Base-by-base conservation (phyloP, 1,284 basidiomycete genomes). In the Ceratobasidium sp. region DNA sequence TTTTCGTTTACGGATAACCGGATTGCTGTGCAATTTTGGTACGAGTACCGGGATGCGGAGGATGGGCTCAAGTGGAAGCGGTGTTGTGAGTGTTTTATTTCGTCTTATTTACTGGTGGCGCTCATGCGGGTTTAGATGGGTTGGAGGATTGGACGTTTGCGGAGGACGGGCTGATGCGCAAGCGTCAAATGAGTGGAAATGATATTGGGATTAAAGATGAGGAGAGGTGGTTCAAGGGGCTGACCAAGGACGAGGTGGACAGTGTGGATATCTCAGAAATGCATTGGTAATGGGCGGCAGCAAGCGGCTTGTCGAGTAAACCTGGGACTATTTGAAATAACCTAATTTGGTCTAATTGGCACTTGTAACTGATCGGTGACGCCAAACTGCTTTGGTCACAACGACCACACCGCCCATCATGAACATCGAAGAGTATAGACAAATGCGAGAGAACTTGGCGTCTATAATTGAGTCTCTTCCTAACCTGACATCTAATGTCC, bases 11-110 rank as follows among this genome's bases (percentile, higher is more conserved):
- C 77, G 20, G 84, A 83, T 49, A 83, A 87, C 76, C 84, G 81
- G 76, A 87, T 88, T 74, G 86, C 83, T 13, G 86, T 85, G 32
- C 78, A 87, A 78, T 87, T 87, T 77, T 87, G 84, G 80, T 87
- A 87, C 76, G 86, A 88, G 75, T 86, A 82, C 77, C 82, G 77
- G 69, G 80, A 82, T 15, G 76, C 25, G 79, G 80, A 74, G 8
- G 74, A 75, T 49, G 57, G 50, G 34, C 62, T 60, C 50, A 62
- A 69, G 49, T 69, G 52, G 34, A 72, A 64, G 49, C 34, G 47
- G 13, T 53, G 65, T 25, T 69, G 45, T 40, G 47, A 69, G 53
- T 35, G 34, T 34, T 12, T 68, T 68, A 15, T n/a, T 22, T 67
- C 34, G 5, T 27, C 12, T 52, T 22, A n/a, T 49, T 42, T 15